These are phyloP conservation scores for Stromatinia cepivora DNA, from an alignment of 2,329 filamentous ascomycete genomes.

Conservation along the genomic window DNA sequence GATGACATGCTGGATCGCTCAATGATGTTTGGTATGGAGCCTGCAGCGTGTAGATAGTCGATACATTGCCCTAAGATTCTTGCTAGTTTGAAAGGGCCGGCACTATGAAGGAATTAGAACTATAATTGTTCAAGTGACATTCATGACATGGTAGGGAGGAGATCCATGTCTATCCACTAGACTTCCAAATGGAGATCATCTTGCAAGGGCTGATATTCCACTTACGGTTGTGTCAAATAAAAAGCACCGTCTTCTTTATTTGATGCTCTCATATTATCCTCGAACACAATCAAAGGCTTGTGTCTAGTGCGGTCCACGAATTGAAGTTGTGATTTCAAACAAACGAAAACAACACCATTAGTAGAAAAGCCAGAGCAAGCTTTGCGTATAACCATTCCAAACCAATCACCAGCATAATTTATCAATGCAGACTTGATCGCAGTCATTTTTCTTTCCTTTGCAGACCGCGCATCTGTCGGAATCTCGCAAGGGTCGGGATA, in stretches of 20 bases:
- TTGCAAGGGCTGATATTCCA: not conserved
- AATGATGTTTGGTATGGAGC: not conserved
- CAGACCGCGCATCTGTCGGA: conserved; percentile 25
- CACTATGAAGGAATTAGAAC: conserved; percentile 23
- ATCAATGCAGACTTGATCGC: conserved; percentile 28
- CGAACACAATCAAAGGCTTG: conserved; percentile 32
- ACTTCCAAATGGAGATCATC: not conserved
- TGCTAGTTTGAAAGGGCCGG: conserved; percentile 32
- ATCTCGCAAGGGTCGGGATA: conserved; percentile 25
- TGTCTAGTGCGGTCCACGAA: not conserved
- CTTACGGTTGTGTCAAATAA: conserved; percentile 31
- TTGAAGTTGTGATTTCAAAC: conserved; percentile 27
- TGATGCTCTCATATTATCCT: conserved; percentile 23
- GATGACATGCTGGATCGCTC: not conserved
- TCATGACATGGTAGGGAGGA: not conserved
- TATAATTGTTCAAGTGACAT: not conserved
- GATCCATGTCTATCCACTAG: not conserved
- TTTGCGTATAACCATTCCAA: conserved; percentile 29
- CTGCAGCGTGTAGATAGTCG: conserved; percentile 21
- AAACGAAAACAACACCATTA: conserved; percentile 26
- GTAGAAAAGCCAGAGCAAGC: conserved; percentile 18
- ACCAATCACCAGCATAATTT: conserved; percentile 30
- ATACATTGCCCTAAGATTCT: conserved; percentile 27
- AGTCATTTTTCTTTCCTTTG: conserved; percentile 25
- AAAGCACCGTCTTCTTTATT: conserved; percentile 24